Evolutionary conservation across 805 yeast species (phyloP), one percentile per base, ranked within the genome.

Genomic region (Zygoascus flipseniorum): DNA sequence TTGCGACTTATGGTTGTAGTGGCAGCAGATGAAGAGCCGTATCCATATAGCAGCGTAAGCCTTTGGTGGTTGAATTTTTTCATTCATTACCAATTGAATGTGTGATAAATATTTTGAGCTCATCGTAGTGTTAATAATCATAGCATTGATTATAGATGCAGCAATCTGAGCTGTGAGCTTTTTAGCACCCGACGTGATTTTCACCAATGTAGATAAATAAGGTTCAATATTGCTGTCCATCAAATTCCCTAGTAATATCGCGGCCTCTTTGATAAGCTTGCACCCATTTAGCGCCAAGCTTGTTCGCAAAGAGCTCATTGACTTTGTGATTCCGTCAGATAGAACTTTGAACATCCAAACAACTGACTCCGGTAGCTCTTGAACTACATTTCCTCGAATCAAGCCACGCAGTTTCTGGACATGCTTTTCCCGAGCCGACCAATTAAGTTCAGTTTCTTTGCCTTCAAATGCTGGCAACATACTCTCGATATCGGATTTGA

Each of bases 371-470:
- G 75, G 69, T 55, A 65, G 70, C 0, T 73, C 71, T 0, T 50
- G 47, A 0, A 71, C 63, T 1, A 77, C 70, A 60, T 81, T 79
- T 2, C 90, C 89, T 46, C 89, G 68, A 2, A 87, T 57, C 3
- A 85, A 68, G 1, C 77, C 72, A 53, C 97, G 75, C 35, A 89
- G 62, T 48, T 74, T 75, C 1, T 77, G 61, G 2, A 89, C 76
- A 49, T 72, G 72, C 51, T 77, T 75, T 60, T 90, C 96, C 62
- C 99, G 76, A 0, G 62, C 60, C 20, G 73, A 69, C 99, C 99
- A 93, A 65, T 93, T 93, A 54, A 76, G 76, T 63, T 93, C 99
- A 0, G 95, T 85, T 66, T 93, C 99, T 62, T 84, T 74, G 5
- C 84, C 85, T 8, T 74, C 77, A 61, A 92, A 89, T 23, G 65